Conservation (phyloP, 2,329 filamentous ascomycete genomes). For the Periconia sp. region DNA sequence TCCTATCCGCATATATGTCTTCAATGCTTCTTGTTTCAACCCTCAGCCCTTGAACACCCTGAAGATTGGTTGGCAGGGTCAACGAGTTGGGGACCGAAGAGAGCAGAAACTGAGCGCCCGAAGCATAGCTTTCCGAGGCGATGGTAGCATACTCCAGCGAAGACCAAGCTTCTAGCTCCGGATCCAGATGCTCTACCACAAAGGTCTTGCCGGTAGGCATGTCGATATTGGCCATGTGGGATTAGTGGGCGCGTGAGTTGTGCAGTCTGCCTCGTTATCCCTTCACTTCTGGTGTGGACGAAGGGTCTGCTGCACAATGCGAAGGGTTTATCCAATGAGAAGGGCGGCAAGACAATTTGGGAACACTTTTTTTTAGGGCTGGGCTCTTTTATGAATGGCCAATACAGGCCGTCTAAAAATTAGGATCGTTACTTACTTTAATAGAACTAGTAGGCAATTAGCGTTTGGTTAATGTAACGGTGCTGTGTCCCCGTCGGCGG, state of each 20-base stretch:
- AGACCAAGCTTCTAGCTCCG: slow-evolving; percentile 92
- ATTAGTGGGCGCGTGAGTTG: slow-evolving; percentile 14
- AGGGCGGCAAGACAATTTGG: not conserved
- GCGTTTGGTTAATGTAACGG: too few relatives aligned
- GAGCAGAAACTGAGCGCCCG: slow-evolving; percentile 72
- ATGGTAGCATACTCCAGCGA: slow-evolving; percentile 90
- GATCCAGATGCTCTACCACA: slow-evolving; percentile 95
- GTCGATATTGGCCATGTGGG: slow-evolving; percentile 30
- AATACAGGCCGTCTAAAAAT: too few relatives aligned
- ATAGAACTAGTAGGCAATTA: too few relatives aligned
- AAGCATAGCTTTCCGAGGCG: slow-evolving; percentile 72
- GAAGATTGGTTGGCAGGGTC: slow-evolving; percentile 60
- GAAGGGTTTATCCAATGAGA: slow-evolving; percentile 26
- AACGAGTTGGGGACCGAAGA: slow-evolving; percentile 76
- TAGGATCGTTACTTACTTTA: too few relatives aligned
- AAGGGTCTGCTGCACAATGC: slow-evolving; percentile 18
- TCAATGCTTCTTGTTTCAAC: slow-evolving; percentile 80
- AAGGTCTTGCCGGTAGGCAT: slow-evolving; percentile 65
- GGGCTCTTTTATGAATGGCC: too few relatives aligned
- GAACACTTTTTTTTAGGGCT: too few relatives aligned
- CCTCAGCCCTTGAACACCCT: slow-evolving; percentile 62
- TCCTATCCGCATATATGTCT: slow-evolving; percentile 71
- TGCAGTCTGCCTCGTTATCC: slow-evolving; percentile 11
- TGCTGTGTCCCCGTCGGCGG: too few relatives aligned
- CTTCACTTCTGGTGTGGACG: slow-evolving; percentile 16